phyloP scores from a whole-genome alignment of 2,329 filamentous ascomycete species.

The Sporothrix pallida region DNA sequence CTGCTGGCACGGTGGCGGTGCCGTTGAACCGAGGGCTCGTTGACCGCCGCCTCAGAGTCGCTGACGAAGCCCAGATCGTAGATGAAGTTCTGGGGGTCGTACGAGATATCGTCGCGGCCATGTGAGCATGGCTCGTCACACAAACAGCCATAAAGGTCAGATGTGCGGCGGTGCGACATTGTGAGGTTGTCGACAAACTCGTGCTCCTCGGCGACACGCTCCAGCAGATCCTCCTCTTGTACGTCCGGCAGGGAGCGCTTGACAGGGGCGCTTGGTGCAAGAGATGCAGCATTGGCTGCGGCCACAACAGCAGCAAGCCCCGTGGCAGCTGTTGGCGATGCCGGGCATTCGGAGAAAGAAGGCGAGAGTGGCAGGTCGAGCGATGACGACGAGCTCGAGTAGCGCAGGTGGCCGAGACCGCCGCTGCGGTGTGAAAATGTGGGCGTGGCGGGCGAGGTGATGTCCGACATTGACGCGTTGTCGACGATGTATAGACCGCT shows the following conservation, averaged over 20 bases:
- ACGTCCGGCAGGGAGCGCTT: slow-evolving; percentile 79
- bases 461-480: slow-evolving; percentile 66
- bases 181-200: slow-evolving; percentile 7
- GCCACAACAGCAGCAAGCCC: slow-evolving; percentile 59
- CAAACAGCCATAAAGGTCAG: slow-evolving; percentile 67
- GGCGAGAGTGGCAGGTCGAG: slow-evolving; percentile 63
- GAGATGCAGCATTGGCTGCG: slow-evolving; percentile 50
- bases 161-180: slow-evolving; percentile 33
- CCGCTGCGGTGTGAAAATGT: slow-evolving; percentile 65
- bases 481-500: slow-evolving; percentile 51
- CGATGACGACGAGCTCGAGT: slow-evolving; percentile 78
- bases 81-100: slow-evolving; percentile 56
- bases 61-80: slow-evolving; percentile 72
- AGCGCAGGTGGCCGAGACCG: slow-evolving; percentile 57
- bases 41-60: slow-evolving; percentile 62
- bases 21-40: slow-evolving; percentile 6
- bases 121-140: slow-evolving; percentile 70
- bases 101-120: slow-evolving; percentile 46
- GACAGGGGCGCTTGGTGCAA: slow-evolving; percentile 56
- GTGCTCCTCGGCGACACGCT: slow-evolving; percentile 57
- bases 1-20: slow-evolving; percentile 27
- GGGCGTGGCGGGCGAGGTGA: slow-evolving; percentile 72
- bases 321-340: slow-evolving; percentile 54
- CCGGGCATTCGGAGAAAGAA: slow-evolving; percentile 55
- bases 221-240: slow-evolving; percentile 81